Conservation (phyloP, 768 basidiomycete genomes). For the Lanmaoa rubissima region DNA sequence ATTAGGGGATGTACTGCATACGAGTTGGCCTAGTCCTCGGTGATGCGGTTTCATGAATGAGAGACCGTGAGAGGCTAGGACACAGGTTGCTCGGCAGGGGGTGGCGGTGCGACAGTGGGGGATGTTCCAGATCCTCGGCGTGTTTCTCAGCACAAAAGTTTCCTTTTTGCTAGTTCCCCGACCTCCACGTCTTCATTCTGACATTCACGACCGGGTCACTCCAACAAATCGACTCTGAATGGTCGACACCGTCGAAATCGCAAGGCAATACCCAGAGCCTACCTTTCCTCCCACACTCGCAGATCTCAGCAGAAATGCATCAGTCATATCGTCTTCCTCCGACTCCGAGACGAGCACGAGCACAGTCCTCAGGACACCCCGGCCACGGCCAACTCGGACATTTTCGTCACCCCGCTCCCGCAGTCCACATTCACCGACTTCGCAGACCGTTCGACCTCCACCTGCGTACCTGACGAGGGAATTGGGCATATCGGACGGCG, state of each 20-base stretch:
- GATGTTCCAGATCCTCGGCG: constrained; percentile 14
- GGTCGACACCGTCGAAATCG: neutral
- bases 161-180: neutral
- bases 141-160: constrained; percentile 15
- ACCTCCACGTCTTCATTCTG: neutral
- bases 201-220: neutral
- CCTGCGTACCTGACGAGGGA: constrained; percentile 62
- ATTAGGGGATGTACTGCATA: neutral
- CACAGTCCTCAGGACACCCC: constrained; percentile 40
- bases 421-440: constrained; percentile 46
- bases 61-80: neutral
- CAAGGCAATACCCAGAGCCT: constrained; percentile 2
- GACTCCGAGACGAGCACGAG: constrained; percentile 48
- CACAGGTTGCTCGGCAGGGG: constrained; percentile 16
- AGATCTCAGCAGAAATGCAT: constrained; percentile 72
- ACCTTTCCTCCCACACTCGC: constrained; percentile 45
- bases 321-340: constrained; percentile 69
- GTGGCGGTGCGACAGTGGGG: constrained; percentile 22
- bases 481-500: constrained; percentile 40
- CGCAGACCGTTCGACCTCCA: constrained; percentile 36
- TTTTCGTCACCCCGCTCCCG: constrained; percentile 63
- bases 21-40: neutral
- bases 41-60: neutral
- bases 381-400: constrained; percentile 55
- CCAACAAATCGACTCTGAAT: neutral